phyloP scores from a whole-genome alignment of 352 stramenopile species.

The Phytopythium sindhum region DNA sequence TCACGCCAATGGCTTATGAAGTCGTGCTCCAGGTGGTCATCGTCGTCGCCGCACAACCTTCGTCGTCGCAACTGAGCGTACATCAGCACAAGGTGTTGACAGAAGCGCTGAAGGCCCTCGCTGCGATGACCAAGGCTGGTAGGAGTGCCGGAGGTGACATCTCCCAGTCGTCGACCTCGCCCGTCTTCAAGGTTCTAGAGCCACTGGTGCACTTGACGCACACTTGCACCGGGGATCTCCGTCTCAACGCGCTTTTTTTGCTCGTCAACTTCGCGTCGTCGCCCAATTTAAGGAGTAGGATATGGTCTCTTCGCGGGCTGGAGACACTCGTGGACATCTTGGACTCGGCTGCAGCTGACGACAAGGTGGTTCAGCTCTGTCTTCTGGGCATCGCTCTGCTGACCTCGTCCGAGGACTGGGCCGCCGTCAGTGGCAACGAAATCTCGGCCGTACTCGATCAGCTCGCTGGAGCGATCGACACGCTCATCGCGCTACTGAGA shows the following conservation, averaged over 20 bases:
- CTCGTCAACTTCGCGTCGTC: conserved; percentile 67
- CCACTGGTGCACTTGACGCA: conserved; percentile 44
- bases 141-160: conserved; percentile 10
- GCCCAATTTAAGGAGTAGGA: conserved; percentile 29
- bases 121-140: conserved; percentile 39
- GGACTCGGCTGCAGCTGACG: conserved; percentile 17
- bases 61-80: conserved; percentile 5
- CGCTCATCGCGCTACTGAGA: conserved; percentile 39
- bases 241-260: conserved; percentile 57
- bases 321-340: conserved; percentile 31
- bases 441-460: conserved; percentile 15
- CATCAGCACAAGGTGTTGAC: conserved; percentile 31
- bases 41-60: conserved; percentile 9
- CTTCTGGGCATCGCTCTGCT: conserved; percentile 64
- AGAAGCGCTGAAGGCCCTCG: conserved; percentile 48
- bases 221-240: conserved; percentile 25
- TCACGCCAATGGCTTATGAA: conserved; percentile 59
- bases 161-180: conserved; percentile 4
- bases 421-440: conserved; percentile 22
- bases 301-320: conserved; percentile 44
- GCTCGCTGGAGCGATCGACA: conserved; percentile 32
- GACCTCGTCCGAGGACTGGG: conserved; percentile 21
- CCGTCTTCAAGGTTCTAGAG: conserved; percentile 36
- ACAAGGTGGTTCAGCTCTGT: conserved; percentile 60
- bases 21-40: conserved; percentile 49